These are phyloP conservation scores for Apiotrichum porosum DNA, from an alignment of 1,284 basidiomycete genomes.

Conservation along the genomic window DNA sequence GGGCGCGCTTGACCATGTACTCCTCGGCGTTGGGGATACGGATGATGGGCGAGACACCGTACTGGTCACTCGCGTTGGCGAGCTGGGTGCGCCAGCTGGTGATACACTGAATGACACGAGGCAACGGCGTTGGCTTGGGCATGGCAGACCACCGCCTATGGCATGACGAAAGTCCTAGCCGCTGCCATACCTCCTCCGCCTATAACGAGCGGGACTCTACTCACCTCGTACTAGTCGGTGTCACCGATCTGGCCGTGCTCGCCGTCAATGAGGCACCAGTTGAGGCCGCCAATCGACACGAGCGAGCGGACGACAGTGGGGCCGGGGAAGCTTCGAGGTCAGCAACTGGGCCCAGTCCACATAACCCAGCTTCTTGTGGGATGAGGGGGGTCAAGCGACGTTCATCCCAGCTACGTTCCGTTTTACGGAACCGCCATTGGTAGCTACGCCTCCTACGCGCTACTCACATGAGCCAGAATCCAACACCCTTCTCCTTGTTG, in stretches of 20 bases:
- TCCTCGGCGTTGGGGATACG: constrained; percentile 38
- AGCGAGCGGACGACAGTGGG: constrained; percentile 29
- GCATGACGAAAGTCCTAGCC: too few species aligned
- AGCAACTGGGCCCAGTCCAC: background rate
- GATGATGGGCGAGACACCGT: constrained; percentile 34
- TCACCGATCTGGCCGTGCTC: constrained; percentile 28
- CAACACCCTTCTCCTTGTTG: constrained; percentile 58
- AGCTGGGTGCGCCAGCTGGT: too few species aligned
- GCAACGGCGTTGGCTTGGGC: too few species aligned
- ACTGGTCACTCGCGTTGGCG: constrained; percentile 22
- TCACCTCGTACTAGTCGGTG: constrained; percentile 22
- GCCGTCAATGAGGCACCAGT: constrained; percentile 31
- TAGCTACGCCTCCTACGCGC: too few species aligned
- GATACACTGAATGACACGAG: too few species aligned
- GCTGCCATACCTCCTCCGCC: too few species aligned
- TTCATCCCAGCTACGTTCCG: too few species aligned
- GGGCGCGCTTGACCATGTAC: constrained; percentile 40
- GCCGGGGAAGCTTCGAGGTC: constrained; percentile 22
- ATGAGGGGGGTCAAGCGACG: too few species aligned
- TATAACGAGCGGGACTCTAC: too few species aligned
- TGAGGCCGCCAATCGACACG: constrained; percentile 27
- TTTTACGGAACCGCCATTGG: too few species aligned
- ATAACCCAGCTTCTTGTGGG: too few species aligned
- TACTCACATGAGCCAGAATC: constrained; percentile 61
- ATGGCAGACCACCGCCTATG: too few species aligned